A percentile compares a stretch with the other conserved stretches of the same genome.
phyloP scores from a whole-genome alignment of 2,329 filamentous ascomycete species.

The Fusarium equiseti region DNA sequence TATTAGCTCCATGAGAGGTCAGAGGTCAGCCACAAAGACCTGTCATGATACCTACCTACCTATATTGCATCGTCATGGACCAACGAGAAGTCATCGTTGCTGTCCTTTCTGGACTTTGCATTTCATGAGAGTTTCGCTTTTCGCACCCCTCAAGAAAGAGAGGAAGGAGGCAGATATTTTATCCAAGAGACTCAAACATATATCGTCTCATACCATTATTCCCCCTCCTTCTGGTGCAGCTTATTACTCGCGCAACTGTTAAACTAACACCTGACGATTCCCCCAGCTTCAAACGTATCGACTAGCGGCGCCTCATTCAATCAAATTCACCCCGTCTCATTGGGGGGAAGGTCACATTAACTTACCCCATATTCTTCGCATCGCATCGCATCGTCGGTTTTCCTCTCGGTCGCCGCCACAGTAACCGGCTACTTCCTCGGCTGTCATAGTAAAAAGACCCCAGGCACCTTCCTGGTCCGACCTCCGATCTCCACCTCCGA shows the following conservation, averaged over 20 bases:
- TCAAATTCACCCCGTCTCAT: conserved; percentile 47
- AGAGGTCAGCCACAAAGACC: conserved; percentile 35
- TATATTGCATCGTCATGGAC: conserved; percentile 35
- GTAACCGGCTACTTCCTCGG: conserved; percentile 47
- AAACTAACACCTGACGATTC: conserved; percentile 32
- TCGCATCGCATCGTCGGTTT: conserved; percentile 45
- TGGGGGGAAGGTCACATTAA: conserved; percentile 39
- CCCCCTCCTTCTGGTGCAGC: conserved; percentile 16
- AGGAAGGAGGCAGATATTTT: conserved; percentile 2
- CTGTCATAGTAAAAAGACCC: conserved; percentile 29
- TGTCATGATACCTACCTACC: conserved; percentile 14
- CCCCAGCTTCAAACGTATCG: conserved; percentile 39
- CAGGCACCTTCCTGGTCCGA: conserved; percentile 31
- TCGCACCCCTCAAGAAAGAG: neutral
- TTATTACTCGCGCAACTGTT: conserved; percentile 24
- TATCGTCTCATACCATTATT: conserved; percentile 31
- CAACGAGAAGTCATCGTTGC: conserved; percentile 27
- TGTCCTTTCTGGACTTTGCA: neutral
- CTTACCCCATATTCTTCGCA: conserved; percentile 38
- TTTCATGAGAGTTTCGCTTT: neutral
- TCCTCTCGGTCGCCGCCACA: conserved; percentile 46
- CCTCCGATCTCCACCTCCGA: conserved; percentile 29
- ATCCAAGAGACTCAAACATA: conserved; percentile 20
- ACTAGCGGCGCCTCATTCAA: conserved; percentile 42
- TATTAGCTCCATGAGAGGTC: conserved; percentile 25